These are phyloP conservation scores for Paracamarosporium sp. DNA, from an alignment of 2,329 filamentous ascomycete species.

Conservation along the genomic window DNA sequence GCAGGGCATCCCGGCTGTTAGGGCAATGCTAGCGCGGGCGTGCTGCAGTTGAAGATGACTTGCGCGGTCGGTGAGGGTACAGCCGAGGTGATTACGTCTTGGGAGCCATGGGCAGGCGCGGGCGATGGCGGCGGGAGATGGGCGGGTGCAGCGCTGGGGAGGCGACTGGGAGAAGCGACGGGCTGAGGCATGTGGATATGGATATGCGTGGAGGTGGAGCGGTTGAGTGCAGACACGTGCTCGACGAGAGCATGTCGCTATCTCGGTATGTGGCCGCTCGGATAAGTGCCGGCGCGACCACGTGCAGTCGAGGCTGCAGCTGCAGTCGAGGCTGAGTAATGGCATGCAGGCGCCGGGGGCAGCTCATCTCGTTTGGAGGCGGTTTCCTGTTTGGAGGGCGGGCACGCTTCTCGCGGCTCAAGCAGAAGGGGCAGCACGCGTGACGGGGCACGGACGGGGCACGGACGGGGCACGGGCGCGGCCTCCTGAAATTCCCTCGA, in stretches of 20 bases:
- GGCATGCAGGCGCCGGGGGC: neutral
- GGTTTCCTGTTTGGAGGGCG: neutral
- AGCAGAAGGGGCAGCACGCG: constrained; percentile 8
- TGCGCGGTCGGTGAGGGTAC: neutral
- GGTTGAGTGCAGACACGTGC: neutral
- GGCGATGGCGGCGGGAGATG: neutral
- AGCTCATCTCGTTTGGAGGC: constrained; percentile 6
- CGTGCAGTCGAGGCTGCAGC: neutral
- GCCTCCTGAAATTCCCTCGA: constrained; percentile 17
- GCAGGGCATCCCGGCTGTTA: neutral
- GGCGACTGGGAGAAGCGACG: neutral
- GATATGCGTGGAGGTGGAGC: neutral
- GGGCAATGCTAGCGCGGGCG: neutral
- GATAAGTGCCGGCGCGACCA: constrained; percentile 2
- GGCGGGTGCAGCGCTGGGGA: neutral
- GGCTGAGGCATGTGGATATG: neutral
- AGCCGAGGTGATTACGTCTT: neutral
- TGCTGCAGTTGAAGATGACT: neutral
- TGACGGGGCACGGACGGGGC: constrained; percentile 5
- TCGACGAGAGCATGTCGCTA: neutral
- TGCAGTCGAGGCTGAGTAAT: neutral
- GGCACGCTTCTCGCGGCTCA: constrained; percentile 8
- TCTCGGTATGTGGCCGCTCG: neutral
- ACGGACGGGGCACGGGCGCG: constrained; percentile 2
- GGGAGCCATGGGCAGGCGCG: neutral